phyloP scores from a whole-genome alignment of 192 early-diverging fungal species.

The Coemansia sp. region DNA sequence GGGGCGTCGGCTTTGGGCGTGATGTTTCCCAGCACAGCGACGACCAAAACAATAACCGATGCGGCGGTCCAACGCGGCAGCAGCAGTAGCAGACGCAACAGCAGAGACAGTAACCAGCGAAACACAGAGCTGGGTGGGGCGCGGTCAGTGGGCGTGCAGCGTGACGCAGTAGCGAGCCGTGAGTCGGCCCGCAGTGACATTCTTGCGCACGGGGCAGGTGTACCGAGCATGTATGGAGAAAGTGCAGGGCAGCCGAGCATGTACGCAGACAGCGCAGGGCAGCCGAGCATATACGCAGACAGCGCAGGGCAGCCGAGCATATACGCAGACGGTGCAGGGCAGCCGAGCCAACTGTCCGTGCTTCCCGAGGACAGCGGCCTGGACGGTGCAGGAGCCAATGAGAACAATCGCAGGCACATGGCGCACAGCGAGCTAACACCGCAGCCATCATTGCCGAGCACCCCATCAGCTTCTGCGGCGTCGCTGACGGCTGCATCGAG shows the following conservation, averaged over 20 bases:
- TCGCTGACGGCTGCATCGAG: slow-evolving; percentile 40
- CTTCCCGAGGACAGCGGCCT: slow-evolving; percentile 23
- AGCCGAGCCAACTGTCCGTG: slow-evolving; percentile 19
- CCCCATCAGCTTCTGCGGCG: slow-evolving; percentile 41
- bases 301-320: background rate
- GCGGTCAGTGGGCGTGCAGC: slow-evolving; percentile 4
- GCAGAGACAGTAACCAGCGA: slow-evolving; percentile 24
- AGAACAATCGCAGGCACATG: slow-evolving; percentile 17
- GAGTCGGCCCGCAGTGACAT: slow-evolving; percentile 4
- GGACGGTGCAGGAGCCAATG: slow-evolving; percentile 1
- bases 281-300: background rate
- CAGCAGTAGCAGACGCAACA: slow-evolving; percentile 18
- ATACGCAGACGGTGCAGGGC: slow-evolving; percentile 4
- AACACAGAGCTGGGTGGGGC: slow-evolving; percentile 7
- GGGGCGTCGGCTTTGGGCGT: slow-evolving; percentile 37
- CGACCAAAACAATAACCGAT: background rate
- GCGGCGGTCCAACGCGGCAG: slow-evolving; percentile 14
- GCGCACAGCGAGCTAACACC: slow-evolving; percentile 32
- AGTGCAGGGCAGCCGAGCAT: no score
- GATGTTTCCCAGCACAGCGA: slow-evolving; percentile 29
- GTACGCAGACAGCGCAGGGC: no score
- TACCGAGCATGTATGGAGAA: background rate
- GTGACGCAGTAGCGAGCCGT: slow-evolving; percentile 16
- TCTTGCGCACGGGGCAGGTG: slow-evolving; percentile 9
- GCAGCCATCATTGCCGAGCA: slow-evolving; percentile 31